Conservation (phyloP, 2,329 filamentous ascomycete species). For the Exophiala phaeomuriformis region DNA sequence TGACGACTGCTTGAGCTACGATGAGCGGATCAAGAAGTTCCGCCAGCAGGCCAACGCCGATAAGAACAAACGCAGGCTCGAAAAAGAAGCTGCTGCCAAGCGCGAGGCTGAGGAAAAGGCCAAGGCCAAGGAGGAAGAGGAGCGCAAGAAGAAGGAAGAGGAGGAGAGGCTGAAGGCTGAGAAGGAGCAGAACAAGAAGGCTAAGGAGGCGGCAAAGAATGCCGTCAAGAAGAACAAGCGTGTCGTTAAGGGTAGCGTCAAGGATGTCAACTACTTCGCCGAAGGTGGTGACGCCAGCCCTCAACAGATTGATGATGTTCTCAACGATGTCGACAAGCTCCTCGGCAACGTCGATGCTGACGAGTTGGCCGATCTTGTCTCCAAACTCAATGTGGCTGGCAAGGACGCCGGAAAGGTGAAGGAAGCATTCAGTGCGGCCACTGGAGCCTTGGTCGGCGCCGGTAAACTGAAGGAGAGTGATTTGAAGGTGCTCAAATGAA, state of each 20-base stretch:
- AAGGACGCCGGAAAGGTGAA: constrained; percentile 82
- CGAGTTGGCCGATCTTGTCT: constrained; percentile 76
- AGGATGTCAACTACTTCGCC: constrained; percentile 96
- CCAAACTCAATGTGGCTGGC: constrained; percentile 67
- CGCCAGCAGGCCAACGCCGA: constrained; percentile 79
- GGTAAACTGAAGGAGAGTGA: constrained; percentile 85
- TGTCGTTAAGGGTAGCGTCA: constrained; percentile 84
- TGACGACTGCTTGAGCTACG: constrained; percentile 73
- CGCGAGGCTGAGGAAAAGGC: constrained; percentile 76
- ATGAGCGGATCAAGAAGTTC: constrained; percentile 98
- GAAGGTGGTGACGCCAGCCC: constrained; percentile 63
- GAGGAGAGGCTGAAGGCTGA: constrained; percentile 80
- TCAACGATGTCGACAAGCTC: constrained; percentile 77
- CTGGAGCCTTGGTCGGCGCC: constrained; percentile 66
- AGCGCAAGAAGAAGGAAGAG: constrained; percentile 69
- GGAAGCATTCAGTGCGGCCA: constrained; percentile 69
- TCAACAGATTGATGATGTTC: constrained; percentile 67
- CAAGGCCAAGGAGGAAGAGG: constrained; percentile 76
- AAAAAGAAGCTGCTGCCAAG: constrained; percentile 87
- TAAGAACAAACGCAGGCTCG: constrained; percentile 92
- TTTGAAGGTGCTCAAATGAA: constrained; percentile 49
- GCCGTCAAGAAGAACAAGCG: constrained; percentile 99
- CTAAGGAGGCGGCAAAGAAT: constrained; percentile 97
- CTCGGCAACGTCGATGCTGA: constrained; percentile 85
- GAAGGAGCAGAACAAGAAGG: constrained; percentile 82